Percentiles rank a stretch among this genome's conserved stretches.
These are phyloP conservation scores for Sclerotiophoma versabilis DNA, from an alignment of 2,329 filamentous ascomycete genomes.

Conservation along the genomic window DNA sequence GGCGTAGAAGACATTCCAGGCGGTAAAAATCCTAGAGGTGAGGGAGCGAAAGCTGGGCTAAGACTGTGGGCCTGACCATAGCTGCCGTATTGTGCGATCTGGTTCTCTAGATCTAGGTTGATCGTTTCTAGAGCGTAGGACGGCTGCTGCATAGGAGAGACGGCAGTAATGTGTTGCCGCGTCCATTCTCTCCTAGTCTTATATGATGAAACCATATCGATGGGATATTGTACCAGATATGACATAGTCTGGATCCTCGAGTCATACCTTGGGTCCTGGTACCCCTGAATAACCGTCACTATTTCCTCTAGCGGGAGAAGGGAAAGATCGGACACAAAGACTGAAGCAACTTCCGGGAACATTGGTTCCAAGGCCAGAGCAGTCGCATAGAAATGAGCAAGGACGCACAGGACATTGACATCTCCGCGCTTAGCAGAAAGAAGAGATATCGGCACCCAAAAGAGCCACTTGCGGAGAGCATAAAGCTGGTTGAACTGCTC, in stretches of 20 bases:
- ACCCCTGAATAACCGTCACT: conserved; percentile 70
- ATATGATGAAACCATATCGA: conserved; percentile 53
- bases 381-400: conserved; percentile 90
- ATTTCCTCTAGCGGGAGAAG: conserved; percentile 87
- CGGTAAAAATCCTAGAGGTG: conserved; percentile 52
- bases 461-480: conserved; percentile 88
- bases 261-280: conserved; percentile 51
- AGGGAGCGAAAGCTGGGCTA: conserved; percentile 59
- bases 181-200: conserved; percentile 51
- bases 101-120: conserved; percentile 50
- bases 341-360: conserved; percentile 88
- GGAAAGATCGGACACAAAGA: conserved; percentile 74
- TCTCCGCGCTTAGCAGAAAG: conserved; percentile 79
- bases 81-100: conserved; percentile 51
- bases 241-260: conserved; percentile 53
- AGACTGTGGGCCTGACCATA: conserved; percentile 51
- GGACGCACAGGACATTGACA: conserved; percentile 78
- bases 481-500: conserved; percentile 92
- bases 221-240: conserved; percentile 56
- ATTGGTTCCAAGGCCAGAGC: conserved; percentile 87
- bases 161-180: conserved; percentile 44
- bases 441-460: conserved; percentile 90
- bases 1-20: conserved; percentile 43
- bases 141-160: conserved; percentile 45
- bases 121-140: conserved; percentile 49